These are phyloP conservation scores for Salicornia ramosissima DNA, from an alignment of 148 eudicot species.

Conservation along the genomic window DNA sequence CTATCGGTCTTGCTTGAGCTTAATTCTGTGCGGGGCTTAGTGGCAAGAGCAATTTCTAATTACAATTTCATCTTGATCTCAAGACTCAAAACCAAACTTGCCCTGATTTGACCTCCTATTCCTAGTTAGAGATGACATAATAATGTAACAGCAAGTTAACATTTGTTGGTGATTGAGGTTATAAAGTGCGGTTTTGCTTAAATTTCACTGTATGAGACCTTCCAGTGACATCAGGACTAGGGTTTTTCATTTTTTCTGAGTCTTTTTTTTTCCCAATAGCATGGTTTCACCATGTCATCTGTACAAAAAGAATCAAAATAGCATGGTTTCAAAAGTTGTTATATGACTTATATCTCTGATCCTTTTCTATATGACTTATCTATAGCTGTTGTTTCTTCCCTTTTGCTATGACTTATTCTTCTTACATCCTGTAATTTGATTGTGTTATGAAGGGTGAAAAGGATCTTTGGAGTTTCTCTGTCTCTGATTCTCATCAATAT, in stretches of 20 bases:
- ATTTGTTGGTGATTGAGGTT: neutral
- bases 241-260: no score
- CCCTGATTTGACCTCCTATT: neutral
- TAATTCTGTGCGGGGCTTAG: neutral
- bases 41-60: neutral
- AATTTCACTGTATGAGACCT: neutral
- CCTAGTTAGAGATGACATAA: neutral
- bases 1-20: neutral
- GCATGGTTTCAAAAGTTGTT: neutral
- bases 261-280: no score
- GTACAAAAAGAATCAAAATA: neutral
- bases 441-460: conserved; percentile 45
- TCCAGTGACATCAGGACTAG: neutral
- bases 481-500: conserved; percentile 81
- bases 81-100: neutral
- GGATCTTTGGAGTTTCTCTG: conserved; percentile 64
- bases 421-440: neutral
- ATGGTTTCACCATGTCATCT: neutral
- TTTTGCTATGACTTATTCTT: neutral
- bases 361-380: neutral
- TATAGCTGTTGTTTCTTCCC: neutral
- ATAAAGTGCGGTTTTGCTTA: neutral
- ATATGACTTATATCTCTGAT: no score
- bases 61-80: neutral
- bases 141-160: neutral